Evolutionary conservation across 2,329 filamentous ascomycete genomes (phyloP), one percentile per base, ranked within the genome.

Genomic region (Colletotrichum sidae): DNA sequence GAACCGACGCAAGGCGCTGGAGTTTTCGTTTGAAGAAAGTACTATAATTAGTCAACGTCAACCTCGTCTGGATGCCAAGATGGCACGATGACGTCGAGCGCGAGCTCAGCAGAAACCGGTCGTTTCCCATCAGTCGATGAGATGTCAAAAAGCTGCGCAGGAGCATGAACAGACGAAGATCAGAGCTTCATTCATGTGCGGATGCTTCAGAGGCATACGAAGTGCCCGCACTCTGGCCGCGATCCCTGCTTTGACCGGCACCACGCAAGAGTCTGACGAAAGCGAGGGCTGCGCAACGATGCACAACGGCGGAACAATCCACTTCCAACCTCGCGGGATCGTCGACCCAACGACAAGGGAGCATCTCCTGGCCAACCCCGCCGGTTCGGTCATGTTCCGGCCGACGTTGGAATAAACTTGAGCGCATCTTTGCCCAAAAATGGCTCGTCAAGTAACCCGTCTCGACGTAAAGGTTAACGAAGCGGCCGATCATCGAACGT

Each of bases 341-440:
- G 25, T 53, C 38, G 37, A 53, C 51, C 10, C 12, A 38, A 17
- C 17, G 6, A 37, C 49, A n/a, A 55, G 52, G 52, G 45, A 35
- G 39, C 17, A 6, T 44, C 39, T 15, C 44, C 25, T 25, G 25
- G 1, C n/a, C n/a, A 17, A 51, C 55, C 46, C 46, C 46, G 38
- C 55, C 46, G 38, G 12, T 51, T 58, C 46, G 55, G 55, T 11
- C 46, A 58, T 51, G 37, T 25, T 58, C 55, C 55, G 55, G 25
- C 46, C 45, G 55, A 58, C 46, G 55, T 58, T 50, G 39, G 47
- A 51, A 42, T 58, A 58, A 37, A 44, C 38, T 8, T 15, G 34
- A 42, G 25, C 6, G 11, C 25, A 7, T 45, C 55, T 12, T 12
- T 33, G 10, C 33, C 7, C 11, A 35, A 12, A 47, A 60, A 60